Base-by-base conservation (phyloP, 345 rosid genomes). In the Atalantia buxifolia region DNA sequence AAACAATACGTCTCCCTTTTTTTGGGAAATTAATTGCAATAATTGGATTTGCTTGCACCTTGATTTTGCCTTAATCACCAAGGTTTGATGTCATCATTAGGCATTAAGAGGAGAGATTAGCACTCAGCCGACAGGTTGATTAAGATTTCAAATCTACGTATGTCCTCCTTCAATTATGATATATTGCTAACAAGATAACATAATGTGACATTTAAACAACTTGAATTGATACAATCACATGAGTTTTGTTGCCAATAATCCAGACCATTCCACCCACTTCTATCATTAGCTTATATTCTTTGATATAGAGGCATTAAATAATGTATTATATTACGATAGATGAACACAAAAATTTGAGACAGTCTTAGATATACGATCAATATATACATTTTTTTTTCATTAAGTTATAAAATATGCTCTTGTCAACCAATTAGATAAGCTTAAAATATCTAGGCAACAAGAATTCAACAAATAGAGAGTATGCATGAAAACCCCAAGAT, bases 211-310 rank as follows among this genome's bases (percentile, higher is more conserved):
- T 68, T 67, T 6, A 27, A 79, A 69, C 85, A 2, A 76, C 85
- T 67, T 56, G 83, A 72, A 76, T 79, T 53, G 80, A 76, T 83
- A 5, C 42, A 61, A 48, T 62, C 76, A 72, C 82, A 76, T 24
- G 78, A 72, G 16, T 72, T 53, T 9, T 67, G 36, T 53, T 61
- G 53, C 31, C 33, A n/a, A 76, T 33, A 31, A 76, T 76, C 71
- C 63, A 53, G 36, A 71, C 21, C 53, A 9, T 19, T 21, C 24
- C 73, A 28, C 74, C 59, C 35, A 25, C 72, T 45, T 8, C 25
- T 66, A 35, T 66, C 62, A 59, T 33, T 66, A 53, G 57, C 57
- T 19, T 53, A 53, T 28, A 63, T 2, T 19, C 45, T 35, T 18
- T 31, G 4, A 18, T 16, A 21, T 66, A 33, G 9, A 7, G 18